phyloP scores from a whole-genome alignment of 805 yeast species.

The Candida patagonica region DNA sequence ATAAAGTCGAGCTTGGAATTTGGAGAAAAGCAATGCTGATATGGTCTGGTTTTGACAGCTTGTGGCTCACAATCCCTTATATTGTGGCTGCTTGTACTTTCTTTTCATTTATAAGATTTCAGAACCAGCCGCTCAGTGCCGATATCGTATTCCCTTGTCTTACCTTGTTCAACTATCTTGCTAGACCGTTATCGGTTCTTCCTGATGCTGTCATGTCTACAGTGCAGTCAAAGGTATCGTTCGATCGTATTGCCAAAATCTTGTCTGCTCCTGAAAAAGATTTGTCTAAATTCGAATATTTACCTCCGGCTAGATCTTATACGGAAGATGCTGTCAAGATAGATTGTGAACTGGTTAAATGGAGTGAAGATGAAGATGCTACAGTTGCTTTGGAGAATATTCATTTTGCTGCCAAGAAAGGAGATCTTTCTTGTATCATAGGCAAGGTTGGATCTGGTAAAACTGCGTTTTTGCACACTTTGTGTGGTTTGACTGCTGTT shows the following conservation, averaged over 20 bases:
- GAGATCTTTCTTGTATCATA: slow-evolving; percentile 70
- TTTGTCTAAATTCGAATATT: slow-evolving; percentile 27
- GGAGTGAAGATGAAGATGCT: slow-evolving; percentile 36
- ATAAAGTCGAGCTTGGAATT: slow-evolving; percentile 72
- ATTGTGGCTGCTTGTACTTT: slow-evolving; percentile 86
- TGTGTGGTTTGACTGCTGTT: slow-evolving; percentile 68
- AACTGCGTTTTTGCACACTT: slow-evolving; percentile 63
- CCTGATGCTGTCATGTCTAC: slow-evolving; percentile 38
- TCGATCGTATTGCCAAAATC: slow-evolving; percentile 37
- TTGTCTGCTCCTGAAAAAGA: slow-evolving; percentile 38
- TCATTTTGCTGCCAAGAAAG: slow-evolving; percentile 55
- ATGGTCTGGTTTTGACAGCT: slow-evolving; percentile 60
- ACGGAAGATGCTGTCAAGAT: slow-evolving; percentile 44
- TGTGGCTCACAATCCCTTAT: slow-evolving; percentile 82
- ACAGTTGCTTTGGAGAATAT: slow-evolving; percentile 34
- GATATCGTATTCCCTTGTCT: slow-evolving; percentile 72
- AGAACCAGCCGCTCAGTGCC: slow-evolving; percentile 63
- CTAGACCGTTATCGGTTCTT: slow-evolving; percentile 40
- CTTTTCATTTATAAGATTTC: slow-evolving; percentile 59
- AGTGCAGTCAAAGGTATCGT: slow-evolving; percentile 30
- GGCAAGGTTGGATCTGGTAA: slow-evolving; percentile 85
- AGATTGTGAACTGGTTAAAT: slow-evolving; percentile 14
- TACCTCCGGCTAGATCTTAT: slow-evolving; percentile 23
- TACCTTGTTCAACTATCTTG: slow-evolving; percentile 41
- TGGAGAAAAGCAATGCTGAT: slow-evolving; percentile 65